These are phyloP conservation scores for Ascochyta clinopodiicola DNA, from an alignment of 2,329 filamentous ascomycete genomes.

Conservation along the genomic window DNA sequence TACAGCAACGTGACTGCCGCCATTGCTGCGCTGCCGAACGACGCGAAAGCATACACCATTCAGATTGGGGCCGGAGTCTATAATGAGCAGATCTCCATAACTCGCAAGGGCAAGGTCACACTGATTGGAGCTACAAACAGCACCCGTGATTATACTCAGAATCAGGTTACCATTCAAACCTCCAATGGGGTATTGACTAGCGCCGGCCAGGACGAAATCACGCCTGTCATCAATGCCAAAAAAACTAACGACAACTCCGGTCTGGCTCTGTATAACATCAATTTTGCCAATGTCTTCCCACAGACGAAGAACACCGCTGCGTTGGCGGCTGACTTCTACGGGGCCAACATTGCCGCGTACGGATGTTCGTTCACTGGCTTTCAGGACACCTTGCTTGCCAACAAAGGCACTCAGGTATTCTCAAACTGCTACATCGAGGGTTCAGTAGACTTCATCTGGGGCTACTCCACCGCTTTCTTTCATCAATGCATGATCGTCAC, in stretches of 20 bases:
- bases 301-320: conserved; percentile 42
- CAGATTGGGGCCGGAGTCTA: conserved; percentile 52
- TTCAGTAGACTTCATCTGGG: conserved; percentile 61
- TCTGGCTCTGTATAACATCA: conserved; percentile 37
- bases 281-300: conserved; percentile 50
- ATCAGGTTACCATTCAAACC: conserved; percentile 50
- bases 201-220: conserved; percentile 51
- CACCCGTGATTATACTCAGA: conserved; percentile 46
- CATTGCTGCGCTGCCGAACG: conserved; percentile 53
- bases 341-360: conserved; percentile 60
- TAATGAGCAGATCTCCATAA: conserved; percentile 52
- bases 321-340: conserved; percentile 57
- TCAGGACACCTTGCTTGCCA: conserved; percentile 58
- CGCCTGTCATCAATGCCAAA: conserved; percentile 55
- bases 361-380: conserved; percentile 60
- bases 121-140: conserved; percentile 46
- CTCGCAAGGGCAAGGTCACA: conserved; percentile 52
- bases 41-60: conserved; percentile 51
- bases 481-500: conserved; percentile 49
- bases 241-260: conserved; percentile 41
- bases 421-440: conserved; percentile 63
- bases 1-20: conserved; percentile 54
- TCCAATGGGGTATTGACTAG: conserved; percentile 51
- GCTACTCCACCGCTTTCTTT: conserved; percentile 58
- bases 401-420: conserved; percentile 61